Base-by-base conservation (phyloP, 805 yeast species). In the Wickerhamomyces bisporus region DNA sequence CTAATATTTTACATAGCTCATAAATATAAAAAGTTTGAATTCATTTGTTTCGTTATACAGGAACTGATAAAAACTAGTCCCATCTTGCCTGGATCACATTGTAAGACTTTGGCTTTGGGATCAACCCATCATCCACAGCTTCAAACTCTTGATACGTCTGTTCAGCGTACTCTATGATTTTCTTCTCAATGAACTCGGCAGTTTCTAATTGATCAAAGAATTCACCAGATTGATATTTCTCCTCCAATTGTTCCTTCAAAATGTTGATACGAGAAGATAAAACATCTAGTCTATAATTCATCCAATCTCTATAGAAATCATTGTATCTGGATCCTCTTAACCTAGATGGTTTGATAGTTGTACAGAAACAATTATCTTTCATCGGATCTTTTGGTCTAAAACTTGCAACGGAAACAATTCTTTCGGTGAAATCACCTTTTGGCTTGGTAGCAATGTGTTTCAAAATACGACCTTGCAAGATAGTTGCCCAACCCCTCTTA, bases 401-500 rank as follows among this genome's bases (percentile, higher is more conserved):
- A 6, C 68, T 61, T 15, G 66, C 64, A 28, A 69, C 71, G 4
- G 66, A 51, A 2, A 71, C 64, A 43, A 69, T 66, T 54, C 73
- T 61, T 44, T 69, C 73, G 21, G 43, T 44, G 43, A 55, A 51
- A 17, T 45, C 39, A 28, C 63, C 63, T 23, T 51, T 48, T 14
- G 76, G 74, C 38, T 65, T 65, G 15, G 73, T 65, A 6, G 75
- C 77, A 40, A 71, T 58, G 42, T 71, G 76, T 45, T 61, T 65
- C 19, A 71, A 50, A 23, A 68, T 57, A 39, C 72, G 58, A 8
- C 75, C 76, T 50, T 71, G 75, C 32, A 71, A 54, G 14, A 71
- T 53, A 15, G 69, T 61, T 14, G 73, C 75, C 48, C 65, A 65
- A n/a, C 77, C 78, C 44, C 57, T 60, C 24, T 65, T 63, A 28